Percentiles rank a stretch among this genome's conserved stretches.
phyloP scores from a whole-genome alignment of 176 grass and related monocot genomes.

The Sorghum bicolor region DNA sequence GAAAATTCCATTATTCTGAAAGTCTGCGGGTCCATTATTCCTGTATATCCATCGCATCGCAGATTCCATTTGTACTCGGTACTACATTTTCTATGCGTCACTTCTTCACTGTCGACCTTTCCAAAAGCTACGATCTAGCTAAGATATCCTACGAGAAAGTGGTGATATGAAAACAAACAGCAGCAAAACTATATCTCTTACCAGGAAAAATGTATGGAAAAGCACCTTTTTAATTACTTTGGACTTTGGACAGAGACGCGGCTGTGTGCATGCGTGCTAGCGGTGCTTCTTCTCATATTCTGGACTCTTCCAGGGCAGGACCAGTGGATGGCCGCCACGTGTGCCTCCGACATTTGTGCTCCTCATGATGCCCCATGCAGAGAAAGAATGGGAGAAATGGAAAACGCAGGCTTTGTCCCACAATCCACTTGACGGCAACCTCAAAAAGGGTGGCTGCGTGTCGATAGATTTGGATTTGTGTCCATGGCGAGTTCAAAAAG shows the following conservation, averaged over 20 bases:
- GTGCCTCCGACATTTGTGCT: slow-evolving; percentile 23
- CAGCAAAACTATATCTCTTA: neutral
- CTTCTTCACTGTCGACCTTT: neutral
- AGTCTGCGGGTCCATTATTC: neutral
- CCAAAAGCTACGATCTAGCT: slow-evolving; percentile 7
- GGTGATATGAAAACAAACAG: neutral
- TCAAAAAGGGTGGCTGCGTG: neutral
- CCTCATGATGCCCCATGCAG: slow-evolving; percentile 19
- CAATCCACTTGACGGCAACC: slow-evolving; percentile 42
- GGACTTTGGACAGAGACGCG: neutral
- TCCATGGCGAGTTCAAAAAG: neutral
- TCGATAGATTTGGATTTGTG: neutral
- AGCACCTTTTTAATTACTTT: neutral
- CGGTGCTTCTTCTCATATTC: neutral
- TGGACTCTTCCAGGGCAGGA: neutral
- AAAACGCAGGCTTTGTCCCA: neutral
- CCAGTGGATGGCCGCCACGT: slow-evolving; percentile 30
- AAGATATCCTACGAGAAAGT: slow-evolving; percentile 17
- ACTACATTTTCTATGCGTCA: neutral
- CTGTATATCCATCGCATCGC: neutral
- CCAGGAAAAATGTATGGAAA: neutral
- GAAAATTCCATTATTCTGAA: neutral
- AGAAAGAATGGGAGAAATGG: neutral
- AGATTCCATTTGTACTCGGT: neutral
- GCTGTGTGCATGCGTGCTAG: neutral